Evolutionary conservation across 805 yeast genomes (phyloP).

Genomic region (Pichia heedii): DNA sequence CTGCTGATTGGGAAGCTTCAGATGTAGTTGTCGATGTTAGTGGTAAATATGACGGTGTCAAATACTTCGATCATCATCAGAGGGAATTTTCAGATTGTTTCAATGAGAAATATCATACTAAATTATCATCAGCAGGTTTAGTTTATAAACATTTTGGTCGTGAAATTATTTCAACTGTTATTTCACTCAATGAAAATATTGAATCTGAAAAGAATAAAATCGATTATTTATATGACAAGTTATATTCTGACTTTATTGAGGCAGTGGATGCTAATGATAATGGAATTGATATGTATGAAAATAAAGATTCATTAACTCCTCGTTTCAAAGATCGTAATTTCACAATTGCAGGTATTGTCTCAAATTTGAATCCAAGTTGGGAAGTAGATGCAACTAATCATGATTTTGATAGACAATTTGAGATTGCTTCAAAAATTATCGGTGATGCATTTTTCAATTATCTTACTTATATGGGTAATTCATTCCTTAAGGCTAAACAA

Average conservation of each 20-base stretch:
- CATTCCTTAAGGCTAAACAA: constrained; percentile 87
- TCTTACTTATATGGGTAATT: constrained; percentile 62
- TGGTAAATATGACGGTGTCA: constrained; percentile 78
- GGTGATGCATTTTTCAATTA: constrained; percentile 67
- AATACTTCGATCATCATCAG: constrained; percentile 94
- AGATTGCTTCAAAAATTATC: constrained; percentile 69
- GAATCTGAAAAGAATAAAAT: constrained; percentile 29
- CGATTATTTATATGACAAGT: constrained; percentile 58
- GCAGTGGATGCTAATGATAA: constrained; percentile 94
- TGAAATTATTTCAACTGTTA: constrained; percentile 49
- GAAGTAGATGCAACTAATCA: constrained; percentile 57
- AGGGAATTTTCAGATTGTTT: constrained; percentile 79
- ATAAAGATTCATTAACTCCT: constrained; percentile 41
- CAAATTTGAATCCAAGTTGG: constrained; percentile 83
- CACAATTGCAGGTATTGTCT: constrained; percentile 68
- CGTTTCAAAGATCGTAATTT: constrained; percentile 65
- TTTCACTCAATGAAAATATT: constrained; percentile 30
- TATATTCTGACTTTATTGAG: constrained; percentile 84
- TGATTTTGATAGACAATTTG: constrained; percentile 57
- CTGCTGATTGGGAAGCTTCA: constrained; percentile 71
- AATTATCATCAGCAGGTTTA: constrained; percentile 88
- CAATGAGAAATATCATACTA: constrained; percentile 53
- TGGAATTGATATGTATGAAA: constrained; percentile 68
- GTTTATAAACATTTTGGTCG: constrained; percentile 81
- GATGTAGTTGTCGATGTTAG: constrained; percentile 95